Percentiles rank a stretch among this genome's conserved stretches.
phyloP scores from a whole-genome alignment of 83 land plant genomes.

The Picea mariana region DNA sequence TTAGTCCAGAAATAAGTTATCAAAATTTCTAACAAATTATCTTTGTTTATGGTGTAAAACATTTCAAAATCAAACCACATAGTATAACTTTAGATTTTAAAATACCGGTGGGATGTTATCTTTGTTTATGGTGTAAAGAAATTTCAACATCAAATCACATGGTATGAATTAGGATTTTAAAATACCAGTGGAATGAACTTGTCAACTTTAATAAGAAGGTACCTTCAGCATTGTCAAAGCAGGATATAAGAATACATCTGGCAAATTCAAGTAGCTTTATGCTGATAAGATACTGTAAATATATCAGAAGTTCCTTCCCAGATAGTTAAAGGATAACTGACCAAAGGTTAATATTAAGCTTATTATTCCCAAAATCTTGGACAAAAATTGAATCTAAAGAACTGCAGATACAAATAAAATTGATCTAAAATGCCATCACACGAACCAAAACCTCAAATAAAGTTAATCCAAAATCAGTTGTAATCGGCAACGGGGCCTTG shows the following conservation, averaged over 20 bases:
- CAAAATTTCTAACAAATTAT: background rate
- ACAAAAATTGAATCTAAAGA: background rate
- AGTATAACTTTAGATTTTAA: background rate
- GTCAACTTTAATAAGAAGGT: background rate
- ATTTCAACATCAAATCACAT: background rate
- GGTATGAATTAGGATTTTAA: background rate
- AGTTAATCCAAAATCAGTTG: too few species aligned
- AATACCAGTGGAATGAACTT: background rate
- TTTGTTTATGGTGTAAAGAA: background rate
- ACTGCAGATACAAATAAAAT: background rate
- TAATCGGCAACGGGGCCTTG: too few species aligned
- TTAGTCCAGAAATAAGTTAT: background rate
- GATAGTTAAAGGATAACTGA: background rate
- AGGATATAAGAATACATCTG: background rate
- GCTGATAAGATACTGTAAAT: background rate
- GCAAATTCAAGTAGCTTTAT: background rate
- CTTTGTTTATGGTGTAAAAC: background rate
- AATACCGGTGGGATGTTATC: background rate
- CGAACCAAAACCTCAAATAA: background rate
- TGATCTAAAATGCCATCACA: background rate
- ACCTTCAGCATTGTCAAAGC: background rate
- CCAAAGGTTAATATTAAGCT: too few species aligned
- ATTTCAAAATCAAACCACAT: background rate
- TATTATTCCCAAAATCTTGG: background rate
- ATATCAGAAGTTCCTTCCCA: background rate